Base-by-base conservation (phyloP, 352 stramenopile genomes). In the Globisporangium rhizosaccharum region DNA sequence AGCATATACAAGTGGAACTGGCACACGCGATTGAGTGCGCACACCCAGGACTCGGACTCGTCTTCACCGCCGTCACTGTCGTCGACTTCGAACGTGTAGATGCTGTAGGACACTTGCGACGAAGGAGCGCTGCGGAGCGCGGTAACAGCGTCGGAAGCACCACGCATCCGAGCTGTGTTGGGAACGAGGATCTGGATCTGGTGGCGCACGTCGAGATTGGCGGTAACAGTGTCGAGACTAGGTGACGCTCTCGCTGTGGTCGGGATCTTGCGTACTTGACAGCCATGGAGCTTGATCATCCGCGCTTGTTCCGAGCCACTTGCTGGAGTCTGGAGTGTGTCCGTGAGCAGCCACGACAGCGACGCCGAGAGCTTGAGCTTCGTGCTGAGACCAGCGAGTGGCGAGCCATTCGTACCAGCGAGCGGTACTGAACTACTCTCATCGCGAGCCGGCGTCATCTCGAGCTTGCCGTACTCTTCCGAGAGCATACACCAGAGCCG, bases 401-500 rank as follows among this genome's bases (percentile, higher is more conserved):
- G 47, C 7, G 57, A 51, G 0, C 59, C 20, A 17, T 53, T 54
- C 12, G 44, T 25, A 4, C 28, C 39, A 6, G 23, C 4, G 0
- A 6, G 7, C n/a, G 44, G 44, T 28, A 8, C 28, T 18, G 51
- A 48, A 5, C 17, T 26, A 30, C 28, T 33, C 15, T 70, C 54
- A 28, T 67, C 62, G 26, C 65, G 62, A 2, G 72, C 55, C 10
- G 73, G 75, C 1, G 66, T 66, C 59, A 89, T 71, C 57, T 89
- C 76, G 9, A 87, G 61, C 53, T 71, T 82, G n/a, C 71, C 72
- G 39, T 81, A 68, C 26, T 87, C 76, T 53, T 88, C 79, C 0
- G 66, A 85, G n/a, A 87, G 59, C 30, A 67, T 74, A 20, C 77
- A 85, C 59, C 74, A 79, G 51, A 87, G 70, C 14, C 71, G 51